Conservation (phyloP, 2,329 filamentous ascomycete species). For the Alternaria rosae region DNA sequence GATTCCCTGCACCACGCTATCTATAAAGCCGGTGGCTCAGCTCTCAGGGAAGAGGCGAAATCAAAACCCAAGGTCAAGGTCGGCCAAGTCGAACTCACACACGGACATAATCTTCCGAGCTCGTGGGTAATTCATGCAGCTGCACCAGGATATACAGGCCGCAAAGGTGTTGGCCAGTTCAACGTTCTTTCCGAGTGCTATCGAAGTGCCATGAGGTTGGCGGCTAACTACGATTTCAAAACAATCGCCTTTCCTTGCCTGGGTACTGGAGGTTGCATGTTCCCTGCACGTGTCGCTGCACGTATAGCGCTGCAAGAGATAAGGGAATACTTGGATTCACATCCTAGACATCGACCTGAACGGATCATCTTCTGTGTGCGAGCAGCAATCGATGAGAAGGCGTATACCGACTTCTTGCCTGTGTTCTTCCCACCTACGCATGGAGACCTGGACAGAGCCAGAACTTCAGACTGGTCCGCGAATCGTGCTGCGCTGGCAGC, state of each 20-base stretch:
- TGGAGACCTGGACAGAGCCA: slow-evolving; percentile 34
- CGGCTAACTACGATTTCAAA: slow-evolving; percentile 29
- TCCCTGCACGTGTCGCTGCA: slow-evolving; percentile 41
- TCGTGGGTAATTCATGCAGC: slow-evolving; percentile 43
- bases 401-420: slow-evolving; percentile 41
- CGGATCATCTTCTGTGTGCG: slow-evolving; percentile 44
- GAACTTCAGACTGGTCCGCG: slow-evolving; percentile 10
- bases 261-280: slow-evolving; percentile 40
- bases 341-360: slow-evolving; percentile 30
- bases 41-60: slow-evolving; percentile 30
- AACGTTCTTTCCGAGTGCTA: slow-evolving; percentile 44
- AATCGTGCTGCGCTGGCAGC: slow-evolving; percentile 19
- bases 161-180: slow-evolving; percentile 31
- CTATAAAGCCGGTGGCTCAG: slow-evolving; percentile 40
- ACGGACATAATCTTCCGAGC: slow-evolving; percentile 38
- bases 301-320: slow-evolving; percentile 43
- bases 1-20: slow-evolving; percentile 35
- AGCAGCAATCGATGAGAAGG: slow-evolving; percentile 32
- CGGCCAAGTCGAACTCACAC: slow-evolving; percentile 37
- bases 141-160: slow-evolving; percentile 31
- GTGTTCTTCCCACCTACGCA: slow-evolving; percentile 46
- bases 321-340: slow-evolving; percentile 41
- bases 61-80: slow-evolving; percentile 19
- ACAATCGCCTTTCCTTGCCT: slow-evolving; percentile 47
- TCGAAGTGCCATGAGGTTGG: slow-evolving; percentile 33